Conservation (phyloP, 1,139 yeast genomes). For the Blastobotrys elegans region DNA sequence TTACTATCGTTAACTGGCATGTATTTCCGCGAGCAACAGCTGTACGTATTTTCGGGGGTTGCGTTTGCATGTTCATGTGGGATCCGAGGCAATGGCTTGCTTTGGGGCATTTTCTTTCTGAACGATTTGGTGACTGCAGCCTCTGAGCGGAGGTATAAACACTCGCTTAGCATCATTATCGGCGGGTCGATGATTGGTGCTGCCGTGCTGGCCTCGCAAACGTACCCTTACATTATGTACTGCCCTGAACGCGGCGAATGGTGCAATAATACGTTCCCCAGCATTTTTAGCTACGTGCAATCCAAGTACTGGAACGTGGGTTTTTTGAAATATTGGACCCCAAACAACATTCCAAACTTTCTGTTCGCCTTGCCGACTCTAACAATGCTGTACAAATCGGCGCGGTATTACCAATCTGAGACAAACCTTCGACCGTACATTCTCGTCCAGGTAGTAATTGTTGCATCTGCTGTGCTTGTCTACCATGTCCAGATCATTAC, state of each 20-base stretch:
- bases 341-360: slow-evolving; percentile 77
- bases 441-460: slow-evolving; percentile 36
- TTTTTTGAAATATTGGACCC: slow-evolving; percentile 74
- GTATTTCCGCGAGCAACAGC: slow-evolving; percentile 37
- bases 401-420: slow-evolving; percentile 16
- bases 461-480: slow-evolving; percentile 50
- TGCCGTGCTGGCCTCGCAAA: slow-evolving; percentile 45
- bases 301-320: slow-evolving; percentile 81
- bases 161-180: slow-evolving; percentile 29
- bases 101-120: slow-evolving; percentile 65
- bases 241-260: slow-evolving; percentile 77
- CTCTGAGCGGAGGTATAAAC: not conserved
- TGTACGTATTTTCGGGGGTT: slow-evolving; percentile 53
- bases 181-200: slow-evolving; percentile 54
- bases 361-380: slow-evolving; percentile 70
- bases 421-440: slow-evolving; percentile 22
- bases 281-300: slow-evolving; percentile 74
- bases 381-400: slow-evolving; percentile 36
- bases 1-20: slow-evolving; percentile 60
- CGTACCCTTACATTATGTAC: slow-evolving; percentile 49
- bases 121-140: slow-evolving; percentile 40
- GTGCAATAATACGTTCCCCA: slow-evolving; percentile 58
- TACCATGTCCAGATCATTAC: slow-evolving; percentile 88
- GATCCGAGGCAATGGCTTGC: slow-evolving; percentile 69
- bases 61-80: slow-evolving; percentile 54